Evolutionary conservation across 2,329 filamentous ascomycete genomes (phyloP), one percentile per base, ranked within the genome.

Genomic region (Hysterium pulicare): DNA sequence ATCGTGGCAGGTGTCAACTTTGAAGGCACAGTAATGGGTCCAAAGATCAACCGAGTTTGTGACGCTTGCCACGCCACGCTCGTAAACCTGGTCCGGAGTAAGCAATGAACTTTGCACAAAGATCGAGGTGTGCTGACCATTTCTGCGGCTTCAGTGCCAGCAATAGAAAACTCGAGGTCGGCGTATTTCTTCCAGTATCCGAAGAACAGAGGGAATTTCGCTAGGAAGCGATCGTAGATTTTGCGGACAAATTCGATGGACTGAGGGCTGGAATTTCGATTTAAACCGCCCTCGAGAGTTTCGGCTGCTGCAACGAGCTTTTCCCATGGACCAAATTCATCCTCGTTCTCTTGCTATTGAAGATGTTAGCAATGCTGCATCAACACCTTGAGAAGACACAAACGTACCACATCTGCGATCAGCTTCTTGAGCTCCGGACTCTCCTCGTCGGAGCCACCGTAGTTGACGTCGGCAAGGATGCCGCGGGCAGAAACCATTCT

Each of bases 151-250:
- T 98, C 93, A 4, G 93, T 94, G 15, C 93, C 93, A 4, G 90
- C 90, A 52, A 98, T 95, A 38, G 90, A 90, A 71, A 98, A 98
- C 63, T 98, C 93, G 50, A 95, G 78, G 60, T 97, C 91, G 61
- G 93, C 93, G 77, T 97, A 98, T 67, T 96, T 97, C 75, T 97
- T 97, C 93, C 93, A 98, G 73, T 97, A 98, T 40, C 91, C 93
- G 60, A 97, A 98, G 30, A 97, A 81, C 9, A 97, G 78, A 2
- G 93, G 93, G 53, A 96, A 98, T 63, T 95, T 96, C 47, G 87
- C 81, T 17, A 98, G 84, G 62, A 98, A 94, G 36, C 86, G 82
- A 66, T 98, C 90, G 73, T 95, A 97, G 49, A 87, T 82, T 66
- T 87, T 83, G 68, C 93, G 86, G 42, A 90, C 85, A 9, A 89